Evolutionary conservation across 495 filamentous ascomycete species (phyloP), one percentile per base, ranked within the genome.

Genomic region (Apodospora peruviana): DNA sequence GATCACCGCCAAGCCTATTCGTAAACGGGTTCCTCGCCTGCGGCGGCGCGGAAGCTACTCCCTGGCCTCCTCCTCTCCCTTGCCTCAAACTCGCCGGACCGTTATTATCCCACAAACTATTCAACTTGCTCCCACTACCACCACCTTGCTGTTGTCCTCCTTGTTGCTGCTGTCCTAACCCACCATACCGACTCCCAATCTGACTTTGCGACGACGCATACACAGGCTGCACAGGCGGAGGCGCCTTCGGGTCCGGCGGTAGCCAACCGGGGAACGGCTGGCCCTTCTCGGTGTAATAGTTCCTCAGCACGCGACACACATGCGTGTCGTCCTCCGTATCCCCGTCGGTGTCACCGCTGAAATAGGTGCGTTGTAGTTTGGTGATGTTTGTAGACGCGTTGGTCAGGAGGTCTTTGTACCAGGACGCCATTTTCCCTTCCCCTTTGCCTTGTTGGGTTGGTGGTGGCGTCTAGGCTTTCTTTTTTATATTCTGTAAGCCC

Each of bases 261-360:
- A 98, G 86, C 93, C 93, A 98, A 51, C 73, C 67, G 7, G 93
- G 93, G 60, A 89, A 89, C 0, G 86, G 79, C 14, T 83, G 81
- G 52, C 83, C 84, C 58, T 94, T 94, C 62, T 97, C 93, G 29
- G 71, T 81, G 73, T 98, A 98, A 76, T 97, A 95, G 48, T 82
- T 86, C 44, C 93, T 86, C n/a, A 98, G 82, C 12, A 95, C 91
- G 61, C 91, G 86, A 69, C 88, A 91, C 61, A 98, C 84, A 70
- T 96, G 90, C 1, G 90, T 91, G 72, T 93, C 86, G 70, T 96
- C 90, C 70, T 94, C 90, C 48, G 89, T 93, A 60, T 96, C 91
- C 52, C 87, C 87, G 70, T 95, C 91, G 48, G 83, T 77, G 64
- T 94, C 91, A 59, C 82, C 77, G 47, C 77, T 70, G 47, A 90